These are phyloP conservation scores for Coriaria nepalensis DNA, from an alignment of 306 rosid species.

Conservation along the genomic window DNA sequence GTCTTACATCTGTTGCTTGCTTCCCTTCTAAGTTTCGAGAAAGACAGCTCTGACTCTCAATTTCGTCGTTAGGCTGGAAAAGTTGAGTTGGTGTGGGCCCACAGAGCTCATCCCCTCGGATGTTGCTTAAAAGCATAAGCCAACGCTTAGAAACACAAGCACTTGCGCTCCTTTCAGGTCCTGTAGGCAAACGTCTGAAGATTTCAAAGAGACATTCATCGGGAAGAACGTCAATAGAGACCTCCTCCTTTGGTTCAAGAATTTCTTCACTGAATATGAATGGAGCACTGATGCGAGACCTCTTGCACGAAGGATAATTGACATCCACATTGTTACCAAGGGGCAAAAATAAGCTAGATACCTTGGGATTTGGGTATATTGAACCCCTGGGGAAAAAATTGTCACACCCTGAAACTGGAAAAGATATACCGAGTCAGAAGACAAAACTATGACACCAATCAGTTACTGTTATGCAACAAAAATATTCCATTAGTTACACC, in stretches of 20 bases:
- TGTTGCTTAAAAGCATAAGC: slow-evolving; percentile 77
- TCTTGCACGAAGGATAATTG: slow-evolving; percentile 55
- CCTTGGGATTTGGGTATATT: slow-evolving; percentile 72
- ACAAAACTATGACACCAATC: slow-evolving; percentile 10
- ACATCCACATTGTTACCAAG: slow-evolving; percentile 52
- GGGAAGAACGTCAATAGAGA: slow-evolving; percentile 62
- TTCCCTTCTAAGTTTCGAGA: slow-evolving; percentile 80
- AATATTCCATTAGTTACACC: too few relatives aligned
- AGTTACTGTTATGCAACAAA: too few relatives aligned
- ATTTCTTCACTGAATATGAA: slow-evolving; percentile 36
- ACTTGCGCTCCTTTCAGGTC: slow-evolving; percentile 59
- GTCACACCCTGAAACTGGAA: slow-evolving; percentile 46
- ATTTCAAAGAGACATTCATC: slow-evolving; percentile 94
- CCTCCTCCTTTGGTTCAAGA: slow-evolving; percentile 43
- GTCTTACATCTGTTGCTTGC: slow-evolving; percentile 83
- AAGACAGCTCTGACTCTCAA: slow-evolving; percentile 64
- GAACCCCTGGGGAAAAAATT: slow-evolving; percentile 66
- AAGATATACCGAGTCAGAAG: background rate
- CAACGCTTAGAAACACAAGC: slow-evolving; percentile 80
- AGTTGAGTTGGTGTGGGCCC: slow-evolving; percentile 8
- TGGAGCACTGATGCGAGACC: slow-evolving; percentile 51
- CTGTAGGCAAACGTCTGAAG: slow-evolving; percentile 72
- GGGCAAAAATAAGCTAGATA: slow-evolving; percentile 53
- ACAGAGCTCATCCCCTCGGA: slow-evolving; percentile 39
- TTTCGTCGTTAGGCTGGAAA: slow-evolving; percentile 15